Evolutionary conservation across 495 filamentous ascomycete species (phyloP).

Genomic region (Corynascus novoguineensis): DNA sequence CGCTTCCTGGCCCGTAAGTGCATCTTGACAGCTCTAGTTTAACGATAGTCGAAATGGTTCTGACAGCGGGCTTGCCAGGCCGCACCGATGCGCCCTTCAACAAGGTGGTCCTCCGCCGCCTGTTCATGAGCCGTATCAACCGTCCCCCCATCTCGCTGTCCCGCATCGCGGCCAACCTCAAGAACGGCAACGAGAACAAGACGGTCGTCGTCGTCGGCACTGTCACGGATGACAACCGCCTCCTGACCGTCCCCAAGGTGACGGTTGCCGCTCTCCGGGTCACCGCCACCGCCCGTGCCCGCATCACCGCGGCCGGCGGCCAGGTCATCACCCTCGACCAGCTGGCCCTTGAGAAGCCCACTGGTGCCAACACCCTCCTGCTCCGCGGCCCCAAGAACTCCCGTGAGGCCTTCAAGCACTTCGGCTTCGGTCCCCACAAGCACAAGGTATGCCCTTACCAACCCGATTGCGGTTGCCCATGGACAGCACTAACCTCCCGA

Average conservation of each 20-base stretch:
- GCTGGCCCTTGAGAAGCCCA: conserved; percentile 86
- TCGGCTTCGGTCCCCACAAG: conserved; percentile 93
- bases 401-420: conserved; percentile 97
- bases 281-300: conserved; percentile 88
- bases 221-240: conserved; percentile 94
- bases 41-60: neutral
- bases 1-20: conserved; percentile 93
- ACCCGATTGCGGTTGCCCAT: neutral
- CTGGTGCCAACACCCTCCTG: conserved; percentile 88
- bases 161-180: conserved; percentile 69
- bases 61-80: conserved; percentile 46
- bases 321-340: conserved; percentile 93
- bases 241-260: conserved; percentile 82
- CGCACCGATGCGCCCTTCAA: conserved; percentile 97
- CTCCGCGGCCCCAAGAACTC: conserved; percentile 95
- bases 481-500: conserved; percentile 31
- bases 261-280: conserved; percentile 89
- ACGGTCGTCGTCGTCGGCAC: conserved; percentile 89
- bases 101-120: conserved; percentile 90
- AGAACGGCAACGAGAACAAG: conserved; percentile 70
- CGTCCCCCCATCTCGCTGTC: conserved; percentile 90
- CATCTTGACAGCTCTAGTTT: neutral
- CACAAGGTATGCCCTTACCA: conserved; percentile 67
- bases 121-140: conserved; percentile 97
- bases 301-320: conserved; percentile 88